These are phyloP conservation scores for Pichia heedii DNA, from an alignment of 805 yeast species.

Conservation along the genomic window DNA sequence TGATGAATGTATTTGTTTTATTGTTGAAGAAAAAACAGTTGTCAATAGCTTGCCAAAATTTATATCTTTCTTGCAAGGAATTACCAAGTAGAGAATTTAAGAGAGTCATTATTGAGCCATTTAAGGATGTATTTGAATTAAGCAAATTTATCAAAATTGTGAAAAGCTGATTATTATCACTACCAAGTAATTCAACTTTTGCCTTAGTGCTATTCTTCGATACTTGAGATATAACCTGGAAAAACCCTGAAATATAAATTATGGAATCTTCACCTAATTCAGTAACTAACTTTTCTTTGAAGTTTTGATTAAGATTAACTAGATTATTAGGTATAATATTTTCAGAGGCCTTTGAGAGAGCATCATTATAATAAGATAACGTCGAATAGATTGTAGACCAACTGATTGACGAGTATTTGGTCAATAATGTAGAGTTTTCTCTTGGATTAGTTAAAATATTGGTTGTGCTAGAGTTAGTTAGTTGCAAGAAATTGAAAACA, in stretches of 20 bases:
- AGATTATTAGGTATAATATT: neutral
- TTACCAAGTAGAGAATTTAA: constrained; percentile 48
- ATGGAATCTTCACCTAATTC: constrained; percentile 77
- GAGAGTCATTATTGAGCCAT: constrained; percentile 48
- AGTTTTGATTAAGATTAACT: constrained; percentile 1
- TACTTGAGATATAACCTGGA: constrained; percentile 53
- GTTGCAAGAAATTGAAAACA: constrained; percentile 40
- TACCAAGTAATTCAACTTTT: constrained; percentile 23
- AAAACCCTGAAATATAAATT: constrained; percentile 62
- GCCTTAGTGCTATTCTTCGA: constrained; percentile 33
- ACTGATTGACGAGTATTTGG: constrained; percentile 24
- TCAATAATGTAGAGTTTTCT: constrained; percentile 16
- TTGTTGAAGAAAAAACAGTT: constrained; percentile 47
- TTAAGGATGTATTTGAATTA: constrained; percentile 20
- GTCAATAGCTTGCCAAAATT: constrained; percentile 65
- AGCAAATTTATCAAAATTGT: constrained; percentile 21
- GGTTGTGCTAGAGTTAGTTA: constrained; percentile 17
- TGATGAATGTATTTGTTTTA: constrained; percentile 10
- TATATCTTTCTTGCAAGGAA: constrained; percentile 30
- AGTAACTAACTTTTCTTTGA: constrained; percentile 25
- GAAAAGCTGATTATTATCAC: constrained; percentile 26
- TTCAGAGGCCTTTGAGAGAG: constrained; percentile 12
- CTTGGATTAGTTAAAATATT: constrained; percentile 5
- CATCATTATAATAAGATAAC: constrained; percentile 24
- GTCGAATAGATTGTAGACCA: constrained; percentile 31